These are phyloP conservation scores for Microdochium bolleyi DNA, from an alignment of 2,329 filamentous ascomycete species.

Conservation along the genomic window DNA sequence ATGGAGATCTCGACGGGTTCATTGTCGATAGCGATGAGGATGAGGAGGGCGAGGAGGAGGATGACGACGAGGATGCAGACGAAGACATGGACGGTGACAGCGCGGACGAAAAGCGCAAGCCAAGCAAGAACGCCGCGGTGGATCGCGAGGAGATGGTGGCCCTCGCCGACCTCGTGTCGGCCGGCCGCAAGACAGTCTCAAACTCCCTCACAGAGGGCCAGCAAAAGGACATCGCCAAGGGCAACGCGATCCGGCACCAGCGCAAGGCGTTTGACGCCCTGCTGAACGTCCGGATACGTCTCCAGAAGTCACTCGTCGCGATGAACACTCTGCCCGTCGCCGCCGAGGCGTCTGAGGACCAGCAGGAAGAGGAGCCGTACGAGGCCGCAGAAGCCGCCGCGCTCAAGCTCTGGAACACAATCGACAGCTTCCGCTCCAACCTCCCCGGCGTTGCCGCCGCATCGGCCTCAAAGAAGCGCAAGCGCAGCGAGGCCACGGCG, in stretches of 20 bases:
- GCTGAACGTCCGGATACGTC: constrained; percentile 80
- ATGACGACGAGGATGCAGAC: constrained; percentile 24
- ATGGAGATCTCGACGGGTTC: constrained; percentile 13
- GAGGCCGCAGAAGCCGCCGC: constrained; percentile 79
- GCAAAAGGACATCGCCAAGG: constrained; percentile 75
- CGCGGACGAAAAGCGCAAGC: constrained; percentile 15
- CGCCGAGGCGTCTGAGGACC: constrained; percentile 21
- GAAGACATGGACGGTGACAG: constrained; percentile 24
- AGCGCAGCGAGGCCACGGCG: constrained; percentile 31
- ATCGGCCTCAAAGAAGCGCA: constrained; percentile 21
- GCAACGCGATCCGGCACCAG: constrained; percentile 77
- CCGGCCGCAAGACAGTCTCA: constrained; percentile 59
- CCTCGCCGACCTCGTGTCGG: constrained; percentile 59
- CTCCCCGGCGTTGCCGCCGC: constrained; percentile 37
- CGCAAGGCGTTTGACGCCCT: constrained; percentile 80
- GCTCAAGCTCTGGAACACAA: constrained; percentile 74
- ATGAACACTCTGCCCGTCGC: constrained; percentile 62
- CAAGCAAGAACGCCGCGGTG: constrained; percentile 19
- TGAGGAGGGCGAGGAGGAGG: constrained; percentile 24
- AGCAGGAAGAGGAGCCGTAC: constrained; percentile 43
- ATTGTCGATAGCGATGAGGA: constrained; percentile 27
- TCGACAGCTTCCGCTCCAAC: constrained; percentile 60
- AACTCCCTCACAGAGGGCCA: constrained; percentile 55
- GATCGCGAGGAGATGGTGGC: constrained; percentile 53
- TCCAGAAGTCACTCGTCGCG: constrained; percentile 84